phyloP scores from a whole-genome alignment of 139 green algal species.

The Astrephomene gubernaculifera region DNA sequence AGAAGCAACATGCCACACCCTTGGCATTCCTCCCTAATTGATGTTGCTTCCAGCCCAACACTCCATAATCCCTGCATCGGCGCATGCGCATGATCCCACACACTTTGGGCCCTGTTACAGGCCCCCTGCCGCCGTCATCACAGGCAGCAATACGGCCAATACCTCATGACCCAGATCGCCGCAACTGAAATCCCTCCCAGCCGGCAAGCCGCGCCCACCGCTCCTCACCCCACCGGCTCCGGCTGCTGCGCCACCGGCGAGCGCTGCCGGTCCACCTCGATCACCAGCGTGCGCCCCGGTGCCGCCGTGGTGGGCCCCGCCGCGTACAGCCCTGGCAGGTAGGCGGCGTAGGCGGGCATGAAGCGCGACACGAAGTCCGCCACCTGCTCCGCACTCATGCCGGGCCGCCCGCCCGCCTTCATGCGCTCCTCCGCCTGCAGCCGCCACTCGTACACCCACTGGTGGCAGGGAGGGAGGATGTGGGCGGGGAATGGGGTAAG shows the following conservation, averaged over 20 bases:
- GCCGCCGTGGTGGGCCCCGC: conserved; percentile 81
- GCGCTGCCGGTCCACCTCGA: conserved; percentile 81
- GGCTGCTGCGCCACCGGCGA: conserved; percentile 69
- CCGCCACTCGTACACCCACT: conserved; percentile 76
- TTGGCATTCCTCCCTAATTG: too few relatives aligned
- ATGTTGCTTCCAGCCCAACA: too few relatives aligned
- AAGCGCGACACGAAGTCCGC: conserved; percentile 94
- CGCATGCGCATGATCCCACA: too few relatives aligned
- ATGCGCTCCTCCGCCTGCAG: conserved; percentile 94
- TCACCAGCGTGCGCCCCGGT: conserved; percentile 70
- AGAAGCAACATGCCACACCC: too few relatives aligned
- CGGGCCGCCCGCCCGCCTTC: conserved; percentile 81
- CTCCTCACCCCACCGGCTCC: conserved; percentile 18
- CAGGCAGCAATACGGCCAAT: too few relatives aligned
- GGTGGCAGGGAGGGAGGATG: not conserved
- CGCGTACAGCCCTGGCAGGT: conserved; percentile 85
- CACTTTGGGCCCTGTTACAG: too few relatives aligned
- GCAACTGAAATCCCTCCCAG: too few relatives aligned
- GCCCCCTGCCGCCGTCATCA: too few relatives aligned
- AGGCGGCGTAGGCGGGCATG: conserved; percentile 97
- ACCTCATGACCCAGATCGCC: too few relatives aligned
- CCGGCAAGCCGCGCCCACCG: too few relatives aligned
- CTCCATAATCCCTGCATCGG: too few relatives aligned
- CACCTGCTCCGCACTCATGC: conserved; percentile 93
- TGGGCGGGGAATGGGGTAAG: not conserved